A percentile compares a stretch with the other conserved stretches of the same genome.
These are phyloP conservation scores for Colletotrichum sansevieriae DNA, from an alignment of 2,329 filamentous ascomycete genomes.

Conservation along the genomic window DNA sequence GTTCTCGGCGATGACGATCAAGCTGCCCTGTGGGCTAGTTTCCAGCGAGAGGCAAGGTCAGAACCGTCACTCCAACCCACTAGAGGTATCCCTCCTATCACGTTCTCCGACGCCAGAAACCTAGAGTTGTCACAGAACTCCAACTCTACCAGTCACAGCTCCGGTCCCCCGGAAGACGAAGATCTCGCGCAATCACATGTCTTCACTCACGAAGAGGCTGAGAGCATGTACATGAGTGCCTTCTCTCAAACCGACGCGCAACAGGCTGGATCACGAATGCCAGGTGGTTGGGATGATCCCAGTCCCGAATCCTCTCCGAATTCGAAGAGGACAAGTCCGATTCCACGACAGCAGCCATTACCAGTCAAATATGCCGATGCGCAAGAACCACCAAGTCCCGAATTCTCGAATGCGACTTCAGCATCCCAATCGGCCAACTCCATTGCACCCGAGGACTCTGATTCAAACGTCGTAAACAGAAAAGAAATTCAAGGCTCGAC, in stretches of 20 bases:
- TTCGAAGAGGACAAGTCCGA: background rate
- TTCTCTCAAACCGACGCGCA: slow-evolving; percentile 64
- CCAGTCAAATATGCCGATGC: background rate
- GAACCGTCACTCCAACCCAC: slow-evolving; percentile 52
- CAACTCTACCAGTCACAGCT: slow-evolving; percentile 45
- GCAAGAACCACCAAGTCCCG: background rate
- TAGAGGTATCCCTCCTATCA: background rate
- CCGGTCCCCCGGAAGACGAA: slow-evolving; percentile 52
- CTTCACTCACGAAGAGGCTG: slow-evolving; percentile 83
- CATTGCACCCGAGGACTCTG: slow-evolving; percentile 37
- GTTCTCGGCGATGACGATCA: slow-evolving; percentile 45
- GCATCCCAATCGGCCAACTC: slow-evolving; percentile 24
- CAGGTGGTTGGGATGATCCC: slow-evolving; percentile 64
- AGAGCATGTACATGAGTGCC: slow-evolving; percentile 89
- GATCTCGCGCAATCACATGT: slow-evolving; percentile 75
- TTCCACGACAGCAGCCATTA: slow-evolving; percentile 15
- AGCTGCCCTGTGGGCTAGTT: slow-evolving; percentile 50
- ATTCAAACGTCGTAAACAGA: slow-evolving; percentile 13
- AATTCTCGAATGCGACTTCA: background rate
- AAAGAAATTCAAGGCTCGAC: background rate
- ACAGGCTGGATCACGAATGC: slow-evolving; percentile 56
- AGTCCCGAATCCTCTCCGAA: slow-evolving; percentile 24
- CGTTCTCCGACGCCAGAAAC: slow-evolving; percentile 14
- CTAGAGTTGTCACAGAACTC: slow-evolving; percentile 43
- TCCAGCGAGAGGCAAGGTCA: slow-evolving; percentile 51